These are phyloP conservation scores for Tuber umbilicatum DNA, from an alignment of 495 filamentous ascomycete species.

Conservation along the genomic window DNA sequence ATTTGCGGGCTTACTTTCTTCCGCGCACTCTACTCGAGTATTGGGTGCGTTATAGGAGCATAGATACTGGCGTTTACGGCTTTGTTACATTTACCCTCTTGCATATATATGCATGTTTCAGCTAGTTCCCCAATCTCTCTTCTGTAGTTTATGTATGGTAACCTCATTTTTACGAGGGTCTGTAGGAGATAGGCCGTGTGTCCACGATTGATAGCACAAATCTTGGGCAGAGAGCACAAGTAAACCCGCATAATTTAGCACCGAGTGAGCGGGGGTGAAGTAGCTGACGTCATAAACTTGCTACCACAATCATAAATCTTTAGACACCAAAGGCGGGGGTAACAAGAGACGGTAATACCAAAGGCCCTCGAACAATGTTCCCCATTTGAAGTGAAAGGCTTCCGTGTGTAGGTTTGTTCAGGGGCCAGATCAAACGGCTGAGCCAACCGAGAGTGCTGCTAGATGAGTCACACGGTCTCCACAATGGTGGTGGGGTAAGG, in stretches of 20 bases:
- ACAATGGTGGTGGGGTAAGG: not conserved
- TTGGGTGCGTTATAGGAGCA: not conserved
- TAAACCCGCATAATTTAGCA: no score
- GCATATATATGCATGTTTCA: not conserved
- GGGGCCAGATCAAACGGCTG: not conserved
- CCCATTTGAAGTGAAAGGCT: not conserved
- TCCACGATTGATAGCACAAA: not conserved
- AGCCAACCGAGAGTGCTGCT: not conserved
- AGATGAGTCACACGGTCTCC: not conserved
- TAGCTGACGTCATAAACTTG: conserved; percentile 10
- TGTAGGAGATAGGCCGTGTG: not conserved
- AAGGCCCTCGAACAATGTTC: not conserved
- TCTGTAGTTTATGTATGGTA: not conserved
- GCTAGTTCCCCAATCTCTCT: not conserved
- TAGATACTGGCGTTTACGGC: not conserved
- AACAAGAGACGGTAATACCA: not conserved
- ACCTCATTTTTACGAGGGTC: not conserved
- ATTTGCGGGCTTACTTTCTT: not conserved
- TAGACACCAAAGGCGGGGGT: not conserved
- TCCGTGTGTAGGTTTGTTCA: not conserved
- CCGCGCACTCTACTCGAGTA: not conserved
- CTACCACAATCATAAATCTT: not conserved
- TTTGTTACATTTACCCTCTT: not conserved
- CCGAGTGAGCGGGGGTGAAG: conserved; percentile 39
- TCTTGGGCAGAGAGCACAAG: not conserved